Percentiles rank a stretch among this genome's conserved stretches.
Evolutionary conservation across 805 yeast species (phyloP).

Genomic region (Dipodascus geniculatus): DNA sequence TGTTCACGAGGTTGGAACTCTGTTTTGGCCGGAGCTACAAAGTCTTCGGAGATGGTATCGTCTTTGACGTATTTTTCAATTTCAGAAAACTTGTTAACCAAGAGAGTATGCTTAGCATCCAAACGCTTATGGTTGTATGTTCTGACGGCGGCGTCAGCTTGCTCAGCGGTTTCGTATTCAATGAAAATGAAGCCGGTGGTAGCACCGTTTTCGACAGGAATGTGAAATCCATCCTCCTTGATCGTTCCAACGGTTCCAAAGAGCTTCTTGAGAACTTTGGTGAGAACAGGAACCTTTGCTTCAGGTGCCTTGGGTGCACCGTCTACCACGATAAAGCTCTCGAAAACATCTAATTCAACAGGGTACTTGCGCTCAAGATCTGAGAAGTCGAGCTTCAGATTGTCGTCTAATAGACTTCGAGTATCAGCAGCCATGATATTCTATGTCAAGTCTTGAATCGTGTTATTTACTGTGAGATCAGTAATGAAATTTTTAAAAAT

Average conservation of each 20-base stretch:
- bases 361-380: constrained; percentile 73
- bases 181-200: constrained; percentile 77
- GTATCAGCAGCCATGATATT: constrained; percentile 1
- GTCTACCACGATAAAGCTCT: constrained; percentile 73
- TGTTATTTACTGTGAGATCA: background rate
- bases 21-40: constrained; percentile 60
- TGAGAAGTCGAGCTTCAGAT: constrained; percentile 46
- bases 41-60: constrained; percentile 43
- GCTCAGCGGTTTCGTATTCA: constrained; percentile 56
- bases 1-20: constrained; percentile 68
- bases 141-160: constrained; percentile 70
- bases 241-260: constrained; percentile 71
- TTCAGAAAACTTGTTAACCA: constrained; percentile 72
- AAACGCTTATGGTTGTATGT: constrained; percentile 79
- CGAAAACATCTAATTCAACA: constrained; percentile 51
- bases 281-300: constrained; percentile 68
- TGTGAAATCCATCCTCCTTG: constrained; percentile 44
- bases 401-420: background rate
- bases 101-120: constrained; percentile 84
- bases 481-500: background rate
- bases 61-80: constrained; percentile 68
- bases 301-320: constrained; percentile 96
- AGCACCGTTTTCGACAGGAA: constrained; percentile 63
- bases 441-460: background rate
- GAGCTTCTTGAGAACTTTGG: constrained; percentile 74